A percentile compares a stretch with the other conserved stretches of the same genome.
Conservation (phyloP, 2,329 filamentous ascomycete genomes). For the Pseudogymnoascus sp. region DNA sequence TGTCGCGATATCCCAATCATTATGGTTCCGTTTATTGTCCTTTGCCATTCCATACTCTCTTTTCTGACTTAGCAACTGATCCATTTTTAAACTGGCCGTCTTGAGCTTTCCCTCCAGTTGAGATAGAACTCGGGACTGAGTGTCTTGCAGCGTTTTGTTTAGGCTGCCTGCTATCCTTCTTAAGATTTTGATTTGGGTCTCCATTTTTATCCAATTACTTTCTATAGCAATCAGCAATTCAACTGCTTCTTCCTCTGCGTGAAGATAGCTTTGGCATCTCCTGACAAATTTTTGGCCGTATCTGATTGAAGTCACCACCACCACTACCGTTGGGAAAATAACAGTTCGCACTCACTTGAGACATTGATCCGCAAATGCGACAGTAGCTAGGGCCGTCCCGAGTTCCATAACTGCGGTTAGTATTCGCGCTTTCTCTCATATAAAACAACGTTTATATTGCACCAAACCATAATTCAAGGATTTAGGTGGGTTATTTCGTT, state of each 20-base stretch:
- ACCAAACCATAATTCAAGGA: too few relatives aligned
- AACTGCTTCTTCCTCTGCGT: conserved; percentile 14
- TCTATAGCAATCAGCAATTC: conserved; percentile 16
- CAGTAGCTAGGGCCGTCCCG: conserved; percentile 12
- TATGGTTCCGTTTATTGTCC: too few relatives aligned
- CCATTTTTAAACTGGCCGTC: too few relatives aligned
- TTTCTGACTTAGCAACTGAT: too few relatives aligned
- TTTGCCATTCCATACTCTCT: too few relatives aligned
- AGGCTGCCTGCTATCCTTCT: conserved; percentile 14
- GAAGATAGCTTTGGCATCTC: conserved; percentile 15
- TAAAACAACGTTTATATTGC: too few relatives aligned
- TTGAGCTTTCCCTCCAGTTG: too few relatives aligned
- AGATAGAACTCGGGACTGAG: conserved; percentile 17
- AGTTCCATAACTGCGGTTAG: not conserved
- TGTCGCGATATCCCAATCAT: too few relatives aligned
- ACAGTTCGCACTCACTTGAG: conserved; percentile 11
- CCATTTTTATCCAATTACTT: conserved; percentile 18
- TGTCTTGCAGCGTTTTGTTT: conserved; percentile 9
- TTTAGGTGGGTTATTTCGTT: too few relatives aligned
- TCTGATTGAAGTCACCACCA: conserved; percentile 12
- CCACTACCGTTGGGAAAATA: not conserved
- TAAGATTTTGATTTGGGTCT: conserved; percentile 17
- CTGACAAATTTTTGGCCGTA: conserved; percentile 17
- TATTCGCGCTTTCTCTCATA: not conserved
- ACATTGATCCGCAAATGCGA: conserved; percentile 17